These are phyloP conservation scores for Paraphaeosphaeria sporulosa DNA, from an alignment of 2,329 filamentous ascomycete species.

Conservation along the genomic window DNA sequence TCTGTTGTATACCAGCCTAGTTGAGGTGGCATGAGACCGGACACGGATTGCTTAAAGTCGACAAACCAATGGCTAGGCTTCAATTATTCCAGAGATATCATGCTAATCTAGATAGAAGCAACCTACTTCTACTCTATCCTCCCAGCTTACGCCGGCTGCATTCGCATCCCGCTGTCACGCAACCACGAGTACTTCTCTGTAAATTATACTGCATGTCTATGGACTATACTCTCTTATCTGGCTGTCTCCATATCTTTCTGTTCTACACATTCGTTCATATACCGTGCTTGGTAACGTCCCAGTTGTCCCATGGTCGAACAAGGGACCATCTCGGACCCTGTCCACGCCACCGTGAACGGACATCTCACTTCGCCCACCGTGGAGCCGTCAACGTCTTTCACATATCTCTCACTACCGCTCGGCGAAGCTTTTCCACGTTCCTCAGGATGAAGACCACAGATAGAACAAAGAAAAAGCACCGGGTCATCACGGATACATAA, in stretches of 20 bases:
- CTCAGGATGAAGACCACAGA: not conserved
- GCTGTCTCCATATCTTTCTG: no score
- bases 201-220: no score
- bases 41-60: not conserved
- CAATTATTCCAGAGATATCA: not conserved
- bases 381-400: not conserved
- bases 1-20: not conserved
- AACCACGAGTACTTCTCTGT: not conserved
- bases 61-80: not conserved
- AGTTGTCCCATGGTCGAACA: not conserved
- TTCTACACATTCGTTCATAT: not conserved
- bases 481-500: not conserved
- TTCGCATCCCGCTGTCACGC: not conserved
- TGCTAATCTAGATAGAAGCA: not conserved
- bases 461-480: conserved; percentile 2
- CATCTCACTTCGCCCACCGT: not conserved
- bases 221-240: no score
- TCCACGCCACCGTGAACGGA: conserved; percentile 2
- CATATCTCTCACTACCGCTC: not conserved
- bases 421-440: not conserved
- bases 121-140: not conserved
- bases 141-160: not conserved
- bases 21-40: not conserved
- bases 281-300: not conserved
- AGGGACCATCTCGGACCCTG: not conserved